Evolutionary conservation across 148 eudicot species (phyloP).

Genomic region (Polygonum aviculare): DNA sequence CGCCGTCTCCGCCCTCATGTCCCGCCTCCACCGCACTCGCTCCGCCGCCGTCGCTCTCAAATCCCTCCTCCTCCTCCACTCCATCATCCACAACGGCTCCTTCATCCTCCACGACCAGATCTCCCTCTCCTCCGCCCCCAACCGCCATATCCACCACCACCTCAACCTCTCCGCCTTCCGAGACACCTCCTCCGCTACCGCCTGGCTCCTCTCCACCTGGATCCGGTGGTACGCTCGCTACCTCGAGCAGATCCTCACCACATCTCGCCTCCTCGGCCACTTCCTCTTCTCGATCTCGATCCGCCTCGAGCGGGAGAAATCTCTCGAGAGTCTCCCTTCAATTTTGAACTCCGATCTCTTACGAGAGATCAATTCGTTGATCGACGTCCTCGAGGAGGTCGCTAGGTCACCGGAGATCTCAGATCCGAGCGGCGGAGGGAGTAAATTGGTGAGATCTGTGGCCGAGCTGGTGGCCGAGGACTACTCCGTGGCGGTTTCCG

Average conservation of each 20-base stretch:
- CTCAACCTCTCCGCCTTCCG: slow-evolving; percentile 11
- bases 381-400: slow-evolving; percentile 39
- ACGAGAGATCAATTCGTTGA: slow-evolving; percentile 42
- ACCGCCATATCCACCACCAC: slow-evolving; percentile 29
- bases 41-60: slow-evolving; percentile 51
- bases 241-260: slow-evolving; percentile 54
- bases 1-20: slow-evolving; percentile 44
- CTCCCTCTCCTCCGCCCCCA: slow-evolving; percentile 50
- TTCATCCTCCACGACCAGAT: slow-evolving; percentile 85
- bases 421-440: slow-evolving; percentile 14
- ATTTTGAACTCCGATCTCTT: slow-evolving; percentile 43
- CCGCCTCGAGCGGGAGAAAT: slow-evolving; percentile 26
- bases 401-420: slow-evolving; percentile 43
- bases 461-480: slow-evolving; percentile 38
- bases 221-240: slow-evolving; percentile 65
- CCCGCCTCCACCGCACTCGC: slow-evolving; percentile 58
- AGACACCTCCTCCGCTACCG: slow-evolving; percentile 40
- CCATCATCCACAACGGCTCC: slow-evolving; percentile 59
- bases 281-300: slow-evolving; percentile 45
- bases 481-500: slow-evolving; percentile 41
- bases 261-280: slow-evolving; percentile 48
- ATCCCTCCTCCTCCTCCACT: slow-evolving; percentile 54
- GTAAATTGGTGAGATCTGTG: slow-evolving; percentile 33
- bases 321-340: slow-evolving; percentile 39
- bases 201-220: slow-evolving; percentile 71